Percentiles rank a stretch among this genome's conserved stretches.
These are phyloP conservation scores for Syzygium oleosum DNA, from an alignment of 345 rosid genomes.

Conservation along the genomic window DNA sequence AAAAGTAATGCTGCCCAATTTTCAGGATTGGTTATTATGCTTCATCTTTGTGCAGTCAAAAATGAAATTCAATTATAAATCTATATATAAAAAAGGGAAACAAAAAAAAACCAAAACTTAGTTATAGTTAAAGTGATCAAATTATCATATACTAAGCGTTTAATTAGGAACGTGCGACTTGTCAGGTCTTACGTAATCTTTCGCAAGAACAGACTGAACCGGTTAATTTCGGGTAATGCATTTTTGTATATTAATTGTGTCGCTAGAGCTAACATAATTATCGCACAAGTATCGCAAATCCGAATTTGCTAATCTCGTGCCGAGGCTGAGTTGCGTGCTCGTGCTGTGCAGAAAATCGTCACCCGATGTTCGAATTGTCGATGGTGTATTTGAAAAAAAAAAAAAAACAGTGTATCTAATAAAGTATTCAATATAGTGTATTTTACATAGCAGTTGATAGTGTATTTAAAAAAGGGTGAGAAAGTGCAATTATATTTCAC, in stretches of 20 bases:
- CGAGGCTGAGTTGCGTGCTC: not conserved
- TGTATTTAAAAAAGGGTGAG: not conserved
- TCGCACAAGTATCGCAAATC: fast-evolving
- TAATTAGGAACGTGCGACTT: not conserved
- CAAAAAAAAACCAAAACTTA: not conserved
- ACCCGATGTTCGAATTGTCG: not conserved
- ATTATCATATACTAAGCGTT: not conserved
- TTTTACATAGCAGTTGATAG: not conserved
- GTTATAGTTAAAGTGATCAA: not conserved
- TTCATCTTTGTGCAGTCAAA: not conserved
- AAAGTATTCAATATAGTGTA: not conserved
- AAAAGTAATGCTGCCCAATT: not conserved
- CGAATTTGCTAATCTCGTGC: not conserved
- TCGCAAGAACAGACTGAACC: not conserved
- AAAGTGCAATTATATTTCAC: not conserved
- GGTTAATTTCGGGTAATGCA: not conserved
- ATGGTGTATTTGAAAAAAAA: not conserved
- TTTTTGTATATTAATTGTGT: not conserved
- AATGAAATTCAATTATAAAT: not conserved
- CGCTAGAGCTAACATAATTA: not conserved
- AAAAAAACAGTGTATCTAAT: not conserved
- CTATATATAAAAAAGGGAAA: not conserved
- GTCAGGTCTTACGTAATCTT: not conserved
- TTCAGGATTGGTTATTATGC: not conserved
- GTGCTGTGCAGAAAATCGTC: not conserved